Conservation (phyloP, 1,284 basidiomycete species). For the Wallemia ichthyophaga region DNA sequence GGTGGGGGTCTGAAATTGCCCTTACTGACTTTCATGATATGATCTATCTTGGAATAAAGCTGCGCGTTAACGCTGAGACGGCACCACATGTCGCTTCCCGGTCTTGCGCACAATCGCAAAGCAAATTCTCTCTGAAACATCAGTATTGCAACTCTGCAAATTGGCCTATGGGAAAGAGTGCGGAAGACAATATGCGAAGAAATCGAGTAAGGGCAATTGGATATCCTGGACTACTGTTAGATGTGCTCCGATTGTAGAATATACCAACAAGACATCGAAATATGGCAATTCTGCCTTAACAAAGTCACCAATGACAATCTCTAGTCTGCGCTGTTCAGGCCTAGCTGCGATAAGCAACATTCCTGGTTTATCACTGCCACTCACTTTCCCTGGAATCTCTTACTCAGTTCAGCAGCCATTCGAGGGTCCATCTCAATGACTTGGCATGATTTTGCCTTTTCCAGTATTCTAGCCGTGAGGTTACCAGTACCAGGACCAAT, state of each 20-base stretch:
- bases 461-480: conserved; percentile 72
- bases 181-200: conserved; percentile 94
- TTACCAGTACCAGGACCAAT: conserved; percentile 98
- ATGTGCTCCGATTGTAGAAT: conserved; percentile 93
- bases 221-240: conserved; percentile 66
- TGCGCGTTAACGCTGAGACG: conserved; percentile 88
- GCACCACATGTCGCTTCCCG: conserved; percentile 69
- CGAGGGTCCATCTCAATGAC: conserved; percentile 97
- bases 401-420: conserved; percentile 91
- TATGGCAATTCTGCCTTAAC: conserved; percentile 88
- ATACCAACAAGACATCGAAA: conserved; percentile 96
- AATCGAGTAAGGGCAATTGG: conserved; percentile 87
- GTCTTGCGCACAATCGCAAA: conserved; percentile 59
- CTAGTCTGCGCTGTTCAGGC: conserved; percentile 76
- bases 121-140: conserved; percentile 99
- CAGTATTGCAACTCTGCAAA: conserved; percentile 78
- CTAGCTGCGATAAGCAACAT: conserved; percentile 19
- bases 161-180: conserved; percentile 75
- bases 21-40: conserved; percentile 82
- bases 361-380: conserved; percentile 15
- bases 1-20: conserved; percentile 94
- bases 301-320: conserved; percentile 86
- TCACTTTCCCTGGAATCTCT: conserved; percentile 92
- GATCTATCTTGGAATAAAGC: conserved; percentile 76
- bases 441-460: conserved; percentile 69